These are phyloP conservation scores for Raphanus hybrid DNA, from an alignment of 441 rosid species.

Conservation along the genomic window DNA sequence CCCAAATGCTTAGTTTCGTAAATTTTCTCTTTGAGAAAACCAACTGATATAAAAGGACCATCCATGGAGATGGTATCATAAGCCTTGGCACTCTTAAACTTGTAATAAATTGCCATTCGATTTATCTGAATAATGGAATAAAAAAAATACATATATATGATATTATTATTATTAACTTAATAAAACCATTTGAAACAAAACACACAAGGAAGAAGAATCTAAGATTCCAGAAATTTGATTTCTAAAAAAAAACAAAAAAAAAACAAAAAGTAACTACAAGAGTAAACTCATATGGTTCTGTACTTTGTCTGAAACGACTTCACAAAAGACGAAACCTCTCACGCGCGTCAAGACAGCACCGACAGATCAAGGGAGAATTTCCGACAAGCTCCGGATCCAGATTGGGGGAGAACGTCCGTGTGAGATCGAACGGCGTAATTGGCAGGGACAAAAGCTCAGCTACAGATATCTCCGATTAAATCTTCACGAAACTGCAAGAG, in stretches of 20 bases:
- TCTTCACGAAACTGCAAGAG: too few relatives aligned
- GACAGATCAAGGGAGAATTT: too few relatives aligned
- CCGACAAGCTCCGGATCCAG: too few relatives aligned
- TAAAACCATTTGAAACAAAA: neutral
- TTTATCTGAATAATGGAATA: conserved; percentile 12
- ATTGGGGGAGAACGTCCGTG: too few relatives aligned
- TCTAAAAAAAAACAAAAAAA: neutral
- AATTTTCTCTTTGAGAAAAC: conserved; percentile 94
- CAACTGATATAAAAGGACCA: conserved; percentile 95
- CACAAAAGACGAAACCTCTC: conserved; percentile 18
- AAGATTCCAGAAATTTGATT: conserved; percentile 19
- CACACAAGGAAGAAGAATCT: neutral
- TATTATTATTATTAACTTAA: neutral
- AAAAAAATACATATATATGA: conserved; percentile 6
- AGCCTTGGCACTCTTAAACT: conserved; percentile 99
- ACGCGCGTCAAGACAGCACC: conserved; percentile 11
- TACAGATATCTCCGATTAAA: too few relatives aligned
- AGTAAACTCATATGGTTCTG: conserved; percentile 22
- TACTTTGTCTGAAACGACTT: conserved; percentile 39
- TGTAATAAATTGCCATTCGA: conserved; percentile 95
- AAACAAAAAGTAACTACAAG: conserved; percentile 17
- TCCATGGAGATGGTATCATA: conserved; percentile 93
- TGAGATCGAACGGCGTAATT: too few relatives aligned
- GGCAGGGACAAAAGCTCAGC: too few relatives aligned
- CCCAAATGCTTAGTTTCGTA: conserved; percentile 99